Percentiles rank a stretch among this genome's conserved stretches.
These are phyloP conservation scores for Excoecaria agallocha DNA, from an alignment of 345 rosid species.

Conservation along the genomic window DNA sequence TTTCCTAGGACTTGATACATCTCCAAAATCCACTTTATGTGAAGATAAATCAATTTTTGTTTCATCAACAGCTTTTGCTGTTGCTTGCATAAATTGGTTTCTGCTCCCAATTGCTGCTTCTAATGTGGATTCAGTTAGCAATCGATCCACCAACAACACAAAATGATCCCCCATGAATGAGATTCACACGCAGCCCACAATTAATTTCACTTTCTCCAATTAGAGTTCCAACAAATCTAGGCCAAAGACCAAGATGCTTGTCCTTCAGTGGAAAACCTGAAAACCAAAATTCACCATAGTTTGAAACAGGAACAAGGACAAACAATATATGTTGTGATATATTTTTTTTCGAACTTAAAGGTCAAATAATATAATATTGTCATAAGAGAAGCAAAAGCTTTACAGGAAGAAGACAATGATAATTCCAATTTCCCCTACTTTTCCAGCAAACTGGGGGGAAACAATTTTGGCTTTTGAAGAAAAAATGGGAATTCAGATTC, in stretches of 20 bases:
- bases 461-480: too few relatives aligned
- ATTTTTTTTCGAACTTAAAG: too few relatives aligned
- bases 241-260: not conserved
- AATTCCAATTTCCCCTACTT: too few relatives aligned
- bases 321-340: too few relatives aligned
- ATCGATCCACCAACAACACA: slow-evolving; percentile 78
- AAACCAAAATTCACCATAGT: slow-evolving; percentile 7
- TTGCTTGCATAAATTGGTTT: slow-evolving; percentile 45
- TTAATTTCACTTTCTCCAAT: not conserved
- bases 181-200: slow-evolving; percentile 20
- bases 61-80: slow-evolving; percentile 32
- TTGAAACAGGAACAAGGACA: too few relatives aligned
- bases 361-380: too few relatives aligned
- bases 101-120: slow-evolving; percentile 81
- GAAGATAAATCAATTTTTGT: slow-evolving; percentile 26
- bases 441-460: too few relatives aligned
- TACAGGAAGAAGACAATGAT: not conserved
- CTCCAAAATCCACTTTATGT: slow-evolving; percentile 40
- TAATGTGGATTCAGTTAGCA: slow-evolving; percentile 77
- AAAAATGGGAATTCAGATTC: too few relatives aligned
- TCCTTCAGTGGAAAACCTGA: slow-evolving; percentile 25
- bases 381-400: not conserved
- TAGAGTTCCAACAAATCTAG: too few relatives aligned
- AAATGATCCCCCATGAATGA: slow-evolving; percentile 86
- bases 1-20: slow-evolving; percentile 37